Base-by-base conservation (phyloP, 805 yeast species). In the Kuraishia capsulata region DNA sequence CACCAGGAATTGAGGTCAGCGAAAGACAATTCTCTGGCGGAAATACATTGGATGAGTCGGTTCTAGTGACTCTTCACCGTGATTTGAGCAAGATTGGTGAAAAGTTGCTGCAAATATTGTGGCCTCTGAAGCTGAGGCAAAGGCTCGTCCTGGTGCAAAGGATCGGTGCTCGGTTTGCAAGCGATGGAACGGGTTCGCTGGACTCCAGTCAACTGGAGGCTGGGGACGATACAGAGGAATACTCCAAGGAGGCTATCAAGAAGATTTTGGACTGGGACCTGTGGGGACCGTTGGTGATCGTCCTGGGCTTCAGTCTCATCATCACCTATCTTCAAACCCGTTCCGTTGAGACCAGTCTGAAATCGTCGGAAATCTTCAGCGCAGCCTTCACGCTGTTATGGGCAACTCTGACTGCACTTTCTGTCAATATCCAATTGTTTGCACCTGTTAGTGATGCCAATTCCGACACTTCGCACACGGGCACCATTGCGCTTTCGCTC, bases 231-330 rank as follows among this genome's bases (percentile, higher is more conserved):
- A 45, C 18, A 8, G 45, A 37, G 37, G 65, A 60, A 25, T 61
- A 58, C 18, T 57, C 65, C 2, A 44, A 50, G 29, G 64, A 58
- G 14, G 43, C 62, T 3, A 52, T 60, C 20, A 49, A 50, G 16
- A 56, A 58, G 38, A 64, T 64, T 10, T 44, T 73, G 38, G 80
- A 74, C 39, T 75, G 81, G 81, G 81, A 75, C 52, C 54, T 75
- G 36, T 75, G 80, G 81, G 81, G 81, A 1, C 81, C 81, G 2
- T 52, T 75, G 33, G 63, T 74, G 17, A 70, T 75, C 40, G 69
- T 73, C 11, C 58, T 75, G 35, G 53, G 59, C 10, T 73, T 68
- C 44, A 61, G 75, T 17, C 67, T 73, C 33, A 52, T 69, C 17
- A 57, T 74, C 39, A 76, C 78, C 2, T 57, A 67, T 40, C 50